Evolutionary conservation across 2,329 filamentous ascomycete genomes (phyloP), one percentile per base, ranked within the genome.

Genomic region (Sporothrix brasiliensis): DNA sequence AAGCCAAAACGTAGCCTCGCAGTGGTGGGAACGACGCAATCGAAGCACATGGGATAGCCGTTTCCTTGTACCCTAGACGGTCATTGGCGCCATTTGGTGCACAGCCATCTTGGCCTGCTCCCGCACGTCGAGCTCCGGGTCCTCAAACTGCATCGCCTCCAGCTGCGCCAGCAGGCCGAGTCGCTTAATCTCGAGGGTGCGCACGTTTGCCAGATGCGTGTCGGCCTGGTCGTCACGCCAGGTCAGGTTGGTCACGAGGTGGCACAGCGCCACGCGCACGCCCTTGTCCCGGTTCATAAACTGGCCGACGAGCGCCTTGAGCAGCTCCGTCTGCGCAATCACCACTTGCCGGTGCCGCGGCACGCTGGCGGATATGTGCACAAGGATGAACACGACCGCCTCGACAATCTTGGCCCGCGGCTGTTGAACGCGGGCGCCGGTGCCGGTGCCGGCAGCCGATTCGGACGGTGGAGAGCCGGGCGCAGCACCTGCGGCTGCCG

Each of bases 321-420:
- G 84, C 4, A 98, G 83, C 14, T 91, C 87, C 2, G 88, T 90
- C 79, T 97, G 93, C 3, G 89, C 85, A 68, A 96, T 88, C 13
- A 97, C 84, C 19, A 92, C 81, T 76, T 94, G 89, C 69, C 93
- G 89, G 79, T 97, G 93, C 41, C 87, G 86, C 3, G 93, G 89
- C 14, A 89, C 84, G 73, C 92, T 92, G 11, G 94, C 94, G 21
- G 93, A 93, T 75, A 98, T 88, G 80, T 98, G 93, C 16, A 95
- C 90, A 65, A 98, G 84, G 70, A 97, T 89, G 77, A 89, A 95
- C 39, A 93, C 88, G 13, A 94, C 91, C 2, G 92, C 87, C 75
- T 88, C 86, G 67, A 97, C 86, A 73, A 97, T 91, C 79, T 92
- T 91, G 30, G 85, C 78, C 73, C 87, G 86, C 10, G 87, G 85